These are phyloP conservation scores for Madurella fahalii DNA, from an alignment of 2,329 filamentous ascomycete species.

Conservation along the genomic window DNA sequence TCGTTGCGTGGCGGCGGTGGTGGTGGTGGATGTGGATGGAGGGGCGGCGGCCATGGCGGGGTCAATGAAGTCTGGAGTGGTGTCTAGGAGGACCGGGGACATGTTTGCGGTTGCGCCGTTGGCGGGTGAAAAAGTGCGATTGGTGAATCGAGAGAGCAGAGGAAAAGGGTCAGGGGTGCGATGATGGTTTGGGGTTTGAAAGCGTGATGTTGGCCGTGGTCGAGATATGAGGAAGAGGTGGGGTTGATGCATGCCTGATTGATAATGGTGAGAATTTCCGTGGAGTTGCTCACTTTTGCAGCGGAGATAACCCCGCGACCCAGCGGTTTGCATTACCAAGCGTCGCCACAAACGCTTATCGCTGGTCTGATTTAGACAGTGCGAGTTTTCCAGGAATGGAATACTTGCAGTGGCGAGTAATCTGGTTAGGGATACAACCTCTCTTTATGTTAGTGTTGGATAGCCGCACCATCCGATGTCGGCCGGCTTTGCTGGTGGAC, in stretches of 20 bases:
- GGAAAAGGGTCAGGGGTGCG: background rate
- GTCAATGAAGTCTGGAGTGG: slow-evolving; percentile 47
- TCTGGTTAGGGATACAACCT: too few species aligned
- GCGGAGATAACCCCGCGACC: slow-evolving; percentile 5
- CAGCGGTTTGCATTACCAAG: slow-evolving; percentile 17
- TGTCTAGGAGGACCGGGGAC: slow-evolving; percentile 33
- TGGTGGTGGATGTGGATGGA: slow-evolving; percentile 13
- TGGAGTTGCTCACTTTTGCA: slow-evolving; percentile 18
- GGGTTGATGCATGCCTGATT: slow-evolving; percentile 6
- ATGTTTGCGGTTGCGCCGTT: background rate
- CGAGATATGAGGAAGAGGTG: background rate
- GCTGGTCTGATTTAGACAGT: slow-evolving; percentile 2
- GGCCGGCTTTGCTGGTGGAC: too few species aligned
- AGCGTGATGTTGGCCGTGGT: background rate
- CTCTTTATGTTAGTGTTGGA: too few species aligned
- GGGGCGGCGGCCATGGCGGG: slow-evolving; percentile 9
- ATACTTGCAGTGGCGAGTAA: background rate
- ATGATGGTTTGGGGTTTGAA: background rate
- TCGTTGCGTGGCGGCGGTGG: slow-evolving; percentile 12
- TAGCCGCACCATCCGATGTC: too few species aligned
- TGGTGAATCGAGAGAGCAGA: background rate
- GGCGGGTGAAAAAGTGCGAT: background rate
- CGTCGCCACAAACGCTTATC: slow-evolving; percentile 11
- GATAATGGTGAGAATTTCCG: slow-evolving; percentile 17
- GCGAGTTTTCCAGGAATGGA: background rate